Evolutionary conservation across 805 yeast genomes (phyloP).

Genomic region (Pichia insulana): DNA sequence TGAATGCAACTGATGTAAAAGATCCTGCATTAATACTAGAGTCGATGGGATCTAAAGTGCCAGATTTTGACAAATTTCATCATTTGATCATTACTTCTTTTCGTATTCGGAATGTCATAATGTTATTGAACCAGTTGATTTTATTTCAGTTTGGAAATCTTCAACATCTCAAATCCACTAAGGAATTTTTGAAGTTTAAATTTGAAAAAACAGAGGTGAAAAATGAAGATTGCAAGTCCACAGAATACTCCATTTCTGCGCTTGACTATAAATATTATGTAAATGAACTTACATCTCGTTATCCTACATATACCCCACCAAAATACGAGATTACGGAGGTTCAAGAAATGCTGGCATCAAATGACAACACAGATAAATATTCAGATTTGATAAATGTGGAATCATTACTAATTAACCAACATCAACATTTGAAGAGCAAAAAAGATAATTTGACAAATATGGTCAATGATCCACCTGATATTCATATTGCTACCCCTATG

Average conservation of each 20-base stretch:
- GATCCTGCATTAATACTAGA: conserved; percentile 12
- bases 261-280: conserved; percentile 77
- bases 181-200: conserved; percentile 36
- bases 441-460: conserved; percentile 3
- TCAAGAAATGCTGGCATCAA: conserved; percentile 27
- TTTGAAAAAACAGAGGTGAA: conserved; percentile 22
- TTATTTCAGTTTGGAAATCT: conserved; percentile 57
- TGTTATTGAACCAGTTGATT: conserved; percentile 45
- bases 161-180: conserved; percentile 32
- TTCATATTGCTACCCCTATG: conserved; percentile 80
- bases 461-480: conserved; percentile 25
- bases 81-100: conserved; percentile 18
- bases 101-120: conserved; percentile 49
- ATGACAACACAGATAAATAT: conserved; percentile 12
- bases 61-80: conserved; percentile 19
- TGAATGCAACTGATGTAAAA: conserved; percentile 42
- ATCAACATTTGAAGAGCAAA: conserved; percentile 21
- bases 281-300: conserved; percentile 64
- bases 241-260: conserved; percentile 47
- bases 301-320: conserved; percentile 59
- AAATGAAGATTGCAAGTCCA: conserved; percentile 1
- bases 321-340: conserved; percentile 37
- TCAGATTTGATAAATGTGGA: conserved; percentile 21
- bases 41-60: conserved; percentile 8
- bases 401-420: conserved; percentile 26